Conservation (phyloP, 805 yeast species). For the Ogataea neopini region DNA sequence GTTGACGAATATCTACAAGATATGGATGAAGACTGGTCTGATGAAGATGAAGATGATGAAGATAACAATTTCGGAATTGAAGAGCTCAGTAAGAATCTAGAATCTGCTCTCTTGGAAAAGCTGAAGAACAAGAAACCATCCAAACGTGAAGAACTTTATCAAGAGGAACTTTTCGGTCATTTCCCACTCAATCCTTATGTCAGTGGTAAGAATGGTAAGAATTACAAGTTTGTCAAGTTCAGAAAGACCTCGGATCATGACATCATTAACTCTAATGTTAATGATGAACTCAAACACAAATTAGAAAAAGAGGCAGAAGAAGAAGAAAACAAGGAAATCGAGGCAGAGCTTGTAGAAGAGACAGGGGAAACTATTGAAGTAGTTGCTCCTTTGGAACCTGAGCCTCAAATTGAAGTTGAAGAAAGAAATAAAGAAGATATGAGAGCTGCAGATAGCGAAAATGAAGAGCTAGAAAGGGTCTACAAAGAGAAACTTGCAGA, state of each 20-base stretch:
- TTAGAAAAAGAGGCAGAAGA: slow-evolving; percentile 22
- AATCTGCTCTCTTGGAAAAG: slow-evolving; percentile 16
- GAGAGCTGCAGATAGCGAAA: not conserved
- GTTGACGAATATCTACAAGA: slow-evolving; percentile 46
- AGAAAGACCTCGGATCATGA: slow-evolving; percentile 30
- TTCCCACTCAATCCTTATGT: slow-evolving; percentile 35
- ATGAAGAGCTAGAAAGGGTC: slow-evolving; percentile 17
- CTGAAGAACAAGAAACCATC: slow-evolving; percentile 12
- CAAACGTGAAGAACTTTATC: slow-evolving; percentile 12
- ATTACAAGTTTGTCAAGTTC: slow-evolving; percentile 35
- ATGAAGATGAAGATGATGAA: slow-evolving; percentile 18
- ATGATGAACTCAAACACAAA: slow-evolving; percentile 22
- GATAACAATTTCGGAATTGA: slow-evolving; percentile 14
- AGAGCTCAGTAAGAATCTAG: slow-evolving; percentile 19
- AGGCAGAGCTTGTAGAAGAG: slow-evolving; percentile 5
- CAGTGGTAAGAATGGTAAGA: slow-evolving; percentile 33
- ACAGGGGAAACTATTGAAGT: slow-evolving; percentile 12
- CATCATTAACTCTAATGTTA: slow-evolving; percentile 30
- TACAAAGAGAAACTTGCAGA: slow-evolving; percentile 24
- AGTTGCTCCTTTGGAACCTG: not conserved
- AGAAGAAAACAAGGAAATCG: slow-evolving; percentile 6
- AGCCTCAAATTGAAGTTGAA: slow-evolving; percentile 1
- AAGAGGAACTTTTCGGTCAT: slow-evolving; percentile 31
- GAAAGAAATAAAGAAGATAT: slow-evolving; percentile 10
- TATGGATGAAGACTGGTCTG: slow-evolving; percentile 25